Evolutionary conservation across 1,284 basidiomycete species (phyloP).

Genomic region (Ganoderma boninense): DNA sequence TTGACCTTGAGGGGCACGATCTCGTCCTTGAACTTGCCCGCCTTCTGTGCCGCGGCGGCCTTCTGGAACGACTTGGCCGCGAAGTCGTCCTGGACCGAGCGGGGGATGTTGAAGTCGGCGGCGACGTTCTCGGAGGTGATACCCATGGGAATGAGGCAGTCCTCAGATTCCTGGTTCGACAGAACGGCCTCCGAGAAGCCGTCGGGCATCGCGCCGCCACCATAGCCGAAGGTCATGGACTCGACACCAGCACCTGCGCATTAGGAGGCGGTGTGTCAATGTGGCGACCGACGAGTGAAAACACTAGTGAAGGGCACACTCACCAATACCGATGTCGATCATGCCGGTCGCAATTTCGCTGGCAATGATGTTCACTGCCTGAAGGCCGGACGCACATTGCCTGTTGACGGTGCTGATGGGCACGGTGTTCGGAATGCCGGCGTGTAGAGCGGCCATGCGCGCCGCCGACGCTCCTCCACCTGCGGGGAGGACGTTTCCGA

Average conservation of each 20-base stretch:
- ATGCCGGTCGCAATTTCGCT: constrained; percentile 86
- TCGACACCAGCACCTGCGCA: constrained; percentile 89
- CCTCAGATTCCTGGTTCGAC: constrained; percentile 81
- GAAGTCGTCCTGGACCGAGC: constrained; percentile 85
- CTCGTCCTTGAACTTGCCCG: constrained; percentile 92
- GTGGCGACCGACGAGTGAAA: neutral
- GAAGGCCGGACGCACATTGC: constrained; percentile 94
- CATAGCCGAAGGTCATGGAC: constrained; percentile 92
- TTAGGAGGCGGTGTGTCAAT: neutral
- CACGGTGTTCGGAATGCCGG: constrained; percentile 88
- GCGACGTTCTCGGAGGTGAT: constrained; percentile 98
- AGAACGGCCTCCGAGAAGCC: constrained; percentile 87
- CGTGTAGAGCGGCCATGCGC: constrained; percentile 94
- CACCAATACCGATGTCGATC: constrained; percentile 94
- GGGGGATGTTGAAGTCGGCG: constrained; percentile 76
- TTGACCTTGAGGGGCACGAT: constrained; percentile 88
- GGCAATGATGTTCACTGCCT: constrained; percentile 91
- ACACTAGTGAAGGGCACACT: constrained; percentile 32
- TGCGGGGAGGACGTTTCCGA: constrained; percentile 94
- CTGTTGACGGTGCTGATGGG: constrained; percentile 92
- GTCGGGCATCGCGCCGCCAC: constrained; percentile 73
- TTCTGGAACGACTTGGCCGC: constrained; percentile 89
- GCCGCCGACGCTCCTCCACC: constrained; percentile 91
- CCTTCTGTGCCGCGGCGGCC: constrained; percentile 88
- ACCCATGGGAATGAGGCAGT: constrained; percentile 97